These are phyloP conservation scores for Cystofilobasidium capitatum DNA, from an alignment of 768 basidiomycete genomes.

Conservation along the genomic window DNA sequence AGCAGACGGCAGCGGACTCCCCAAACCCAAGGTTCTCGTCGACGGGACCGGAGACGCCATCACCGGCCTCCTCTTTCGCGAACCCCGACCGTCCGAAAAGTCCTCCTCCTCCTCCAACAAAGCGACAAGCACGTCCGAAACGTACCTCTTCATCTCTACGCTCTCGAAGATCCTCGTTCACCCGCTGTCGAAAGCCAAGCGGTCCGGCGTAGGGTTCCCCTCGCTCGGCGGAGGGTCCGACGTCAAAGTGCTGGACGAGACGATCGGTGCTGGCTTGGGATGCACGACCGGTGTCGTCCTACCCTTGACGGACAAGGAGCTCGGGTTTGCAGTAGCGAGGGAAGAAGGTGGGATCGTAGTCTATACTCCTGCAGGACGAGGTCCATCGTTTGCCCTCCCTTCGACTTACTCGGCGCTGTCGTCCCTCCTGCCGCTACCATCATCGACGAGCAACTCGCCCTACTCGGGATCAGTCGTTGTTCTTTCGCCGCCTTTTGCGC, in stretches of 20 bases:
- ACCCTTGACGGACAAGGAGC: neutral
- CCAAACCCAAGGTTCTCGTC: slow-evolving; percentile 73
- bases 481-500: slow-evolving; percentile 71
- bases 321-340: neutral
- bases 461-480: slow-evolving; percentile 61
- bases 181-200: neutral
- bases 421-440: neutral
- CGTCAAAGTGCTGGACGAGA: slow-evolving; percentile 68
- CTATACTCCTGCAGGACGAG: slow-evolving; percentile 44
- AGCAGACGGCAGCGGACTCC: slow-evolving; percentile 50
- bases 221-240: slow-evolving; percentile 39
- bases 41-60: slow-evolving; percentile 77
- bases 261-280: slow-evolving; percentile 63
- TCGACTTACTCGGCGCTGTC: slow-evolving; percentile 49
- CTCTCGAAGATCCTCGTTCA: neutral
- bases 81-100: slow-evolving; percentile 40
- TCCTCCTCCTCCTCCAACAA: neutral
- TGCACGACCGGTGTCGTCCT: slow-evolving; percentile 47
- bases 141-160: neutral
- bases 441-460: neutral
- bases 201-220: neutral
- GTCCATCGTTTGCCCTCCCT: neutral
- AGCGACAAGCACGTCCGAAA: neutral
- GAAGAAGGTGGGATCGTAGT: slow-evolving; percentile 64
- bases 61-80: slow-evolving; percentile 81